Evolutionary conservation across 2,329 filamentous ascomycete species (phyloP).

Genomic region (Diaporthe longicolla): DNA sequence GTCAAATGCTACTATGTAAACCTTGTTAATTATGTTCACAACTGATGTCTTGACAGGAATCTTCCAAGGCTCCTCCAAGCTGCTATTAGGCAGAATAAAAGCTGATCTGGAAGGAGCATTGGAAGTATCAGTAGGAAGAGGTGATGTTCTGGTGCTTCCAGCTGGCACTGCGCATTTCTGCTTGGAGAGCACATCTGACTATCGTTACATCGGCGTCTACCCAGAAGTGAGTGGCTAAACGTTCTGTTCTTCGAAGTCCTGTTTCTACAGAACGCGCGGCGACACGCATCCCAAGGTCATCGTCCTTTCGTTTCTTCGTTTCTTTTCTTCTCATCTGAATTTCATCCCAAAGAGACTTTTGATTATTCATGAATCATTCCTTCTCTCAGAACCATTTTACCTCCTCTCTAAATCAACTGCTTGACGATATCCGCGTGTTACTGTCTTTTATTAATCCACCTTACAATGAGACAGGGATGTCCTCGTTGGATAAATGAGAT

Average conservation of each 20-base stretch:
- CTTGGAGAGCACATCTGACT: neutral
- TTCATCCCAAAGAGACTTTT: no score
- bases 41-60: neutral
- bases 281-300: neutral
- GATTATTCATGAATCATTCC: no score
- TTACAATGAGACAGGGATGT: neutral
- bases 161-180: slow-evolving; percentile 9
- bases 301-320: neutral
- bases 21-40: neutral
- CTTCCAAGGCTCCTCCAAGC: neutral
- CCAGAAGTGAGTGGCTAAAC: neutral
- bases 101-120: neutral
- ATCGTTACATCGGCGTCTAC: slow-evolving; percentile 12
- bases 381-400: no score
- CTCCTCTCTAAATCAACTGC: no score
- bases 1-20: no score
- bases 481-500: slow-evolving; percentile 1
- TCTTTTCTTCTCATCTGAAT: no score
- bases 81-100: neutral
- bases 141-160: slow-evolving; percentile 9
- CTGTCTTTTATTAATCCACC: neutral
- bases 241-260: neutral
- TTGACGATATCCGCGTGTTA: no score
- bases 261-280: neutral
- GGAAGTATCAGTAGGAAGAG: neutral